phyloP scores from a whole-genome alignment of 192 early-diverging fungal species.

The Dissophora globulifera region DNA sequence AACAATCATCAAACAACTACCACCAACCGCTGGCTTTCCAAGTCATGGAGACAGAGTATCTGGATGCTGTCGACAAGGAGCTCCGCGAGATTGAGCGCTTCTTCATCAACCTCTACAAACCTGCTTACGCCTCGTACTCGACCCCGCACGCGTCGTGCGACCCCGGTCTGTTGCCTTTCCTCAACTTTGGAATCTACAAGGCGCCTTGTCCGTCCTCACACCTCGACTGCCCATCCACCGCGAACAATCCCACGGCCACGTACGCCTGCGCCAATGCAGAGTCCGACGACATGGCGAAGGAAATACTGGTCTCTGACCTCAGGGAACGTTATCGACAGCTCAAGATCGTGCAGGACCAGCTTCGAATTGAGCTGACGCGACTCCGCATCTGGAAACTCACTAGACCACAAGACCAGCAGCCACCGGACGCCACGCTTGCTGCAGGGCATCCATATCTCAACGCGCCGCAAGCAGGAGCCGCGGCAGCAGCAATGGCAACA shows the following conservation, averaged over 20 bases:
- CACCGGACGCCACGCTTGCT: neutral
- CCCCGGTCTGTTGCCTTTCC: neutral
- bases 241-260: neutral
- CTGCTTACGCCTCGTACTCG: no score
- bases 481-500: no score
- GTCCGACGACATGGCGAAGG: neutral
- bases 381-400: constrained; percentile 8
- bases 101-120: constrained; percentile 12
- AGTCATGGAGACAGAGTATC: constrained; percentile 38
- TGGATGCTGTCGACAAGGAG: constrained; percentile 20
- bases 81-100: constrained; percentile 21
- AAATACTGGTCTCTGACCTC: constrained; percentile 2
- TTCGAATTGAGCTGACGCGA: constrained; percentile 18
- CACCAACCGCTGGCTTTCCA: neutral
- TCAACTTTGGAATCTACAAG: neutral
- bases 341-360: constrained; percentile 24
- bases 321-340: constrained; percentile 20
- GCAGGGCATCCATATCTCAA: no score
- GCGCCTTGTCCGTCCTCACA: no score
- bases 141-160: neutral
- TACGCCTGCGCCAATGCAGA: neutral
- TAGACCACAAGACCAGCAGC: neutral
- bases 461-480: no score
- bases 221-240: neutral
- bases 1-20: no score